Base-by-base conservation (phyloP, 495 filamentous ascomycete genomes). In the Trichocladium uniseriatum region DNA sequence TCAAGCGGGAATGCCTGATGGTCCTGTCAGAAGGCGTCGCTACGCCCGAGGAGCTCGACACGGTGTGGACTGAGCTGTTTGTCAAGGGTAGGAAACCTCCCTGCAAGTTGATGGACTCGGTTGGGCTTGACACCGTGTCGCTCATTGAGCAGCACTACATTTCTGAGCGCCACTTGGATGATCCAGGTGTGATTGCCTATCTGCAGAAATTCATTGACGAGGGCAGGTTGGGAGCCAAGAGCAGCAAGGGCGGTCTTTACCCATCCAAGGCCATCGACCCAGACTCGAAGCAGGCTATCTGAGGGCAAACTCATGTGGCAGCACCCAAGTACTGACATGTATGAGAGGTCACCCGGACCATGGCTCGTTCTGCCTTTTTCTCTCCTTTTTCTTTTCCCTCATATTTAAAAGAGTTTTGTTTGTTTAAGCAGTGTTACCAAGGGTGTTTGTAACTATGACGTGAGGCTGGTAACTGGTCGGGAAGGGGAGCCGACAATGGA, bases 91-190 rank as follows among this genome's bases (percentile, higher is more conserved):
- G 38, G 0, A 38, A 43, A 8, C 56, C 59, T 6, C 60, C 60
- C 8, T 63, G 60, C 31, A 39, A 22, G 3, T 22, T 60, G 43
- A 58, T 63, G 52, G 55, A 58, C 28, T 54, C 54, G 14, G 58
- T 79, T 21, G 75, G 76, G 3, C 63, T 79, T 3, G 75, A 79
- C 40, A 78, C 75, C 0, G 70, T 79, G n/a, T 62, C 64, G 5
- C 45, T 64, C 38, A 67, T 66, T 22, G 65, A 68, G 39, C 21
- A 63, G 29, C 65, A 68, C 35, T 68, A 67, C 49, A 62, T 75
- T 24, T n/a, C 62, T 6, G 73, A 74, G 48, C 67, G 74, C 13
- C 61, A 59, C 6, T 58, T 77, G 0, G 10, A 53, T 0, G 59
- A 61, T 18, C 48, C 64, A 2, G 54, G 57, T 14, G 52, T 53